Base-by-base conservation (phyloP, 805 yeast genomes). In the Cyberlindnera saturnus region DNA sequence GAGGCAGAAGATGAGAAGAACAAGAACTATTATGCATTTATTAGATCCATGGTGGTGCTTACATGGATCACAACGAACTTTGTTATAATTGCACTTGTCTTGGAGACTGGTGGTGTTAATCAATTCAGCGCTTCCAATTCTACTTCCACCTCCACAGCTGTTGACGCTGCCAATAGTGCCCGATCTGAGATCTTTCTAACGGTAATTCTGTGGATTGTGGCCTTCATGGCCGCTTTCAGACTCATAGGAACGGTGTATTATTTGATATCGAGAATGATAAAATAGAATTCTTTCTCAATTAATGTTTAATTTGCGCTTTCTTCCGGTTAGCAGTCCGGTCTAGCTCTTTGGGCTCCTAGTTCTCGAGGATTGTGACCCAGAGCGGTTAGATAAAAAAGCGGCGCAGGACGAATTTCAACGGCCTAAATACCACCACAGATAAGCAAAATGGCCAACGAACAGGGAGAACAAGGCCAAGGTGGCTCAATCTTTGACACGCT, bases 121-220 rank as follows among this genome's bases (percentile, higher is more conserved):
- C 73, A 75, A 48, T 44, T 63, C 44, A 57, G 47, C 31, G 38
- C 53, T 6, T 17, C 38, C 7, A 40, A 43, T 11, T 30, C 53
- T 8, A 44, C 48, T n/a, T 39, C 58, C 6, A 48, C 55, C 1
- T 49, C 53, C n/a, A 28, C 38, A 9, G 29, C 38, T 6, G 36
- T 15, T 6, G 34, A 33, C 13, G 34, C 4, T 18, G 36, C 44
- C 16, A 19, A 43, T 5, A 31, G 37, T 31, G 30, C 36, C 3
- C 73, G 82, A 62, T 72, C 87, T 1, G 73, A 78, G 33, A 66
- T 81, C 6, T 91, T 88, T 60, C 74, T 91, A 62, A 77, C 93
- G 5, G 87, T 91, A 28, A 82, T 91, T 37, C 69, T 91, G 51
- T 91, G 98, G 96, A 67, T 90, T 32, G 98, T 91, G 35, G 96